Evolutionary conservation across 495 filamentous ascomycete genomes (phyloP), one percentile per base, ranked within the genome.

Genomic region (Daldinia loculata): DNA sequence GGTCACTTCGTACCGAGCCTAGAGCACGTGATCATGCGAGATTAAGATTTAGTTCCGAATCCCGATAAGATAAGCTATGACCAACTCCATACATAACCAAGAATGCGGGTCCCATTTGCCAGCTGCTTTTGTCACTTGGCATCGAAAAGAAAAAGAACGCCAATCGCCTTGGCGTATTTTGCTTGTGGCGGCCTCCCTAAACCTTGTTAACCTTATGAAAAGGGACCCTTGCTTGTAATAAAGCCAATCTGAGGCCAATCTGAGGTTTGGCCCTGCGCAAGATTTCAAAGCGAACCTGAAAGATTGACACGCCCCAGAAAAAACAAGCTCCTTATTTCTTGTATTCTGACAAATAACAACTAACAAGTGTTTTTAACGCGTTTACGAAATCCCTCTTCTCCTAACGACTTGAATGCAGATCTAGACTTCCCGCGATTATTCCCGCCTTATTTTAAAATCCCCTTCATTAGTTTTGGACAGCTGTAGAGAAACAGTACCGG

Each of bases 151-250:
- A 34, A 29, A n/a, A 52, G 12, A 39, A 34, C n/a, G 66, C 68
- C 70, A 74, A 76, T 67, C 30, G 34, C 39, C 69, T 64, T 60
- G 62, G 69, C 59, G 63, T 32, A 63, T 70, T 38, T 26, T 24
- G 17, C 34, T 66, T 69, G 55, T 64, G 70, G 70, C 70, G 70
- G 70, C 70, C 70, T 72, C 70, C 64, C 61, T 63, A 67, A 63
- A 72, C 48, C 69, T 52, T 52, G 50, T 26, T 22, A 51, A 24
- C 43, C 43, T 50, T 50, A 34, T 9, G 19, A 24, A 50, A 34
- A 48, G 61, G 41, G 69, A 67, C 69, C 69, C 69, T 66, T 71
- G 69, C 69, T 64, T 56, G n/a, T 12, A 39, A 22, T 36, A 32
- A 14, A 36, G 17, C 19, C 19, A 64, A 67, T 71, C 66, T 63